phyloP scores from a whole-genome alignment of 805 yeast genomes.

The Cyberlindnera veronae region DNA sequence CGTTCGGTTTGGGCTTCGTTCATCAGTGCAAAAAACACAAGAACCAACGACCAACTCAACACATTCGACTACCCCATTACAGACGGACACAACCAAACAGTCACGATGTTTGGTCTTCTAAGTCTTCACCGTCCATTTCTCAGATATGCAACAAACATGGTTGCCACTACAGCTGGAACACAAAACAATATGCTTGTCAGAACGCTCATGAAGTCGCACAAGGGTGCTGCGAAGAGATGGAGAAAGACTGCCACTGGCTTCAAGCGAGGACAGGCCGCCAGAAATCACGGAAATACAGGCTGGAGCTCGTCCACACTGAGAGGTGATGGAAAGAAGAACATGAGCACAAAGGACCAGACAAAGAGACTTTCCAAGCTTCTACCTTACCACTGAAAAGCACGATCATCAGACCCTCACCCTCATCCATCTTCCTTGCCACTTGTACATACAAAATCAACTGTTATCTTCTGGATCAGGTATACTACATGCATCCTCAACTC shows the following conservation, averaged over 20 bases:
- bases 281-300: constrained; percentile 91
- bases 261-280: constrained; percentile 68
- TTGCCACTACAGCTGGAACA: constrained; percentile 1
- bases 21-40: too few species aligned
- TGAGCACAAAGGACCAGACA: constrained; percentile 53
- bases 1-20: too few species aligned
- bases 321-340: constrained; percentile 55
- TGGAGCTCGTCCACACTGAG: constrained; percentile 65
- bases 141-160: background rate
- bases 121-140: constrained; percentile 8
- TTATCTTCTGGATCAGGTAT: background rate
- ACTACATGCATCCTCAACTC: background rate
- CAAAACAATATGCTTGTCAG: constrained; percentile 26
- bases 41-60: too few species aligned
- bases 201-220: constrained; percentile 65
- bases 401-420: too few species aligned
- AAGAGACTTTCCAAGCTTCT: constrained; percentile 55
- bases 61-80: background rate
- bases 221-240: constrained; percentile 87
- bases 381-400: constrained; percentile 27
- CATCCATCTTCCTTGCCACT: too few species aligned
- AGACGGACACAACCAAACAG: too few species aligned
- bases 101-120: constrained; percentile 12
- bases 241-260: constrained; percentile 66
- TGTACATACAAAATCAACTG: background rate